Percentiles rank a stretch among this genome's conserved stretches.
phyloP scores from a whole-genome alignment of 441 rosid genomes.

The Gossypium schwendimanii region DNA sequence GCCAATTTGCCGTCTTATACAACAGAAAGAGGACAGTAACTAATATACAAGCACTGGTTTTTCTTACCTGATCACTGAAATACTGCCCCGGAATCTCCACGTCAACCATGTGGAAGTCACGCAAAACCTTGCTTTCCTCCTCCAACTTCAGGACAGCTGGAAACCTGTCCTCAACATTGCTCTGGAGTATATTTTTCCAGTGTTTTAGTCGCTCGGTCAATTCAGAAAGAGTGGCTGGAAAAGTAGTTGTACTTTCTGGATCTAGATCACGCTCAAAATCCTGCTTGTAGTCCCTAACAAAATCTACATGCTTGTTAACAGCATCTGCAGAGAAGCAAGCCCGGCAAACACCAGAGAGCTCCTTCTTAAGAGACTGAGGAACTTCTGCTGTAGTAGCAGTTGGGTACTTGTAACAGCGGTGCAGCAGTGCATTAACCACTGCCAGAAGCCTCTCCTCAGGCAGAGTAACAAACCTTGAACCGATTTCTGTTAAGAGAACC shows the following conservation, averaged over 20 bases:
- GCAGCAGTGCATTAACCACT: slow-evolving; percentile 96
- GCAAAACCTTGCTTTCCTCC: slow-evolving; percentile 89
- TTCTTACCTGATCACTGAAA: slow-evolving; percentile 81
- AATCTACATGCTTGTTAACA: slow-evolving; percentile 90
- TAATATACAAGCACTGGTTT: neutral
- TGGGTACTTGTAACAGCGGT: slow-evolving; percentile 98
- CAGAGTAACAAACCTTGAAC: slow-evolving; percentile 90
- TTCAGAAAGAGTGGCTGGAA: slow-evolving; percentile 84
- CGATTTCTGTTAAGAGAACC: slow-evolving; percentile 92
- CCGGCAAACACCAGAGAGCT: slow-evolving; percentile 95
- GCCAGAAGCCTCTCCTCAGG: slow-evolving; percentile 99
- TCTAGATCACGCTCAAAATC: slow-evolving; percentile 93
- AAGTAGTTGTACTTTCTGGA: slow-evolving; percentile 82
- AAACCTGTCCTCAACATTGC: slow-evolving; percentile 94
- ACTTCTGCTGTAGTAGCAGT: slow-evolving; percentile 97
- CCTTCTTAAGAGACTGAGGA: slow-evolving; percentile 97
- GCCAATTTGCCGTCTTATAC: neutral
- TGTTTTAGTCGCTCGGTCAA: slow-evolving; percentile 81
- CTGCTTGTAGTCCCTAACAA: slow-evolving; percentile 95
- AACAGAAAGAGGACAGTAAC: neutral
- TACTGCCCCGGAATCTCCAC: slow-evolving; percentile 99
- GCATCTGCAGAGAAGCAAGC: slow-evolving; percentile 99
- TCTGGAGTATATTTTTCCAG: slow-evolving; percentile 93
- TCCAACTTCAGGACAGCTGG: slow-evolving; percentile 90
- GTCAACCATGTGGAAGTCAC: slow-evolving; percentile 93